Evolutionary conservation across 2,329 filamentous ascomycete genomes (phyloP), one percentile per base, ranked within the genome.

Genomic region (Apiospora pterosperma): DNA sequence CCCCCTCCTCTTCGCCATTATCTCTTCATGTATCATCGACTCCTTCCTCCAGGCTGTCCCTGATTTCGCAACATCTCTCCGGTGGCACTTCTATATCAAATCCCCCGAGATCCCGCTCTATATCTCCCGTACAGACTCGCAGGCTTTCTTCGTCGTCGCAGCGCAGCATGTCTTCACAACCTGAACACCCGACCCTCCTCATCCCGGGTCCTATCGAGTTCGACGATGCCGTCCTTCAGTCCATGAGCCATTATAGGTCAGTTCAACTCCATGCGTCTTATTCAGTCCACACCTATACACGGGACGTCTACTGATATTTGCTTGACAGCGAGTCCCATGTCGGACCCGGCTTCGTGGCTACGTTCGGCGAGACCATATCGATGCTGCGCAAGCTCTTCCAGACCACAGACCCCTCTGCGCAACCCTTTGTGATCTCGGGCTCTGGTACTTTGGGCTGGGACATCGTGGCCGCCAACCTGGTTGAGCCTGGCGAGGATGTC

Each of bases 121-220:
- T 71, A 69, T 66, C 73, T 69, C 67, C 69, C 62, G 67, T 62
- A 36, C 73, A 73, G 52, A 68, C 62, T 12, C 74, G 76, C 68
- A 71, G 64, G 39, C 67, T 76, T 41, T 75, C 75, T 3, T 70
- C 72, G 11, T 69, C 71, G 36, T 65, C 67, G 25, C 68, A 70
- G 59, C 59, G 70, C 75, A 82, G 75, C 63, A 90, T 90, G 88
- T 89, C 87, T 70, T 83, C 82, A 66, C 88, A 90, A 72, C 82
- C 86, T 63, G 78, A 82, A 61, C 88, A 90, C 75, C 80, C 87
- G 52, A 90, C 95, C 64, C 84, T 99, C 80, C 88, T 99, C 81
- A 98, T 99, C 75, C 96, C 96, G 61, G 96, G 96, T 69, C 96
- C 96, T 75, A 97, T 98, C 78, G 95, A 98, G 82, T 97, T 97